A percentile compares a stretch with the other conserved stretches of the same genome.
These are phyloP conservation scores for Leishmania aethiopica DNA, from an alignment of 208 protist genomes.

Conservation along the genomic window DNA sequence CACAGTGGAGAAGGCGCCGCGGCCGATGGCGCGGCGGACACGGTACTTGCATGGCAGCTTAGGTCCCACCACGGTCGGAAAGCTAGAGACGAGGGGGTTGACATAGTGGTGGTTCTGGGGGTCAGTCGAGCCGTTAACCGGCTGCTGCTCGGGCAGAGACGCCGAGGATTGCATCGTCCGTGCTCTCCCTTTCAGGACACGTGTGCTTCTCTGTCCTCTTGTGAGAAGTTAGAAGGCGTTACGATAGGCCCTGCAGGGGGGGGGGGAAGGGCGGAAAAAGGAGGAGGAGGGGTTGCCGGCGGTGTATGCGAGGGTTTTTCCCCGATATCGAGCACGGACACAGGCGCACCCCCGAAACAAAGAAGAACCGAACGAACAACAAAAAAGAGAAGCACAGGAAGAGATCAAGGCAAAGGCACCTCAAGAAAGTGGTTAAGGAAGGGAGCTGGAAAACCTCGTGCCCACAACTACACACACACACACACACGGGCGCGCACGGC, in stretches of 20 bases:
- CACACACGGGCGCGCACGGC: not conserved
- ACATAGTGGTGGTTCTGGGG: constrained; percentile 35
- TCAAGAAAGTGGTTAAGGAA: not conserved
- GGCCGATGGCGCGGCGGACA: constrained; percentile 46
- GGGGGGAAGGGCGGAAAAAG: not conserved
- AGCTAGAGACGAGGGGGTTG: constrained; percentile 48
- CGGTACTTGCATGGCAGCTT: constrained; percentile 56
- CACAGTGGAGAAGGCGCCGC: constrained; percentile 64
- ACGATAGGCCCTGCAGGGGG: not conserved
- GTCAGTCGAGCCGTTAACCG: not conserved
- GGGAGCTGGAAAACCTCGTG: not conserved
- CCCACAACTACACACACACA: too few species aligned
- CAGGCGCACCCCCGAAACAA: not conserved
- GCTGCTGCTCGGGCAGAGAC: not conserved
- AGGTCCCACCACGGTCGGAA: constrained; percentile 50
- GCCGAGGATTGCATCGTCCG: not conserved
- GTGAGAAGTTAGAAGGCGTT: not conserved
- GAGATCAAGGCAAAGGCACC: too few species aligned
- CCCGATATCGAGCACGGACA: not conserved
- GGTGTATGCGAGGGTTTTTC: not conserved
- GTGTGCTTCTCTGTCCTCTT: not conserved
- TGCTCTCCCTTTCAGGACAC: not conserved
- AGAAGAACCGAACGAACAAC: not conserved
- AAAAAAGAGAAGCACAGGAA: not conserved
- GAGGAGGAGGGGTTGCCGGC: not conserved